Conservation (phyloP, 1,284 basidiomycete genomes). For the Moesziomyces parantarcticus region DNA sequence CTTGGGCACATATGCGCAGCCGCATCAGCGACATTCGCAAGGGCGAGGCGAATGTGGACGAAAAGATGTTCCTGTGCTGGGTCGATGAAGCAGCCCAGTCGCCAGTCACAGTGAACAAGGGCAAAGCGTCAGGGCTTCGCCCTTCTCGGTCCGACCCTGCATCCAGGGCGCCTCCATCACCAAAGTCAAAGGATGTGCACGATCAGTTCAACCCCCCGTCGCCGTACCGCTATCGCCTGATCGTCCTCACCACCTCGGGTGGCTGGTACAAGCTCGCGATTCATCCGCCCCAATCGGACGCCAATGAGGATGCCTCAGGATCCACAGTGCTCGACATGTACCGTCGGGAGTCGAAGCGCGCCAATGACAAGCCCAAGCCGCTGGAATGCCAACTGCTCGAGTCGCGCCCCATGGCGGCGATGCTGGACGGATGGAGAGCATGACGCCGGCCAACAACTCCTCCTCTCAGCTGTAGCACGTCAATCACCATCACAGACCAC, state of each 20-base stretch:
- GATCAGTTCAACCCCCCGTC: neutral
- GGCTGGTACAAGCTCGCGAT: slow-evolving; percentile 58
- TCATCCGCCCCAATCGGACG: slow-evolving; percentile 3
- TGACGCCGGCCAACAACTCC: neutral
- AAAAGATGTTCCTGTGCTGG: slow-evolving; percentile 58
- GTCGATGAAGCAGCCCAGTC: slow-evolving; percentile 11
- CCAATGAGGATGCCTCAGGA: neutral
- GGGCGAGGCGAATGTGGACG: slow-evolving; percentile 57
- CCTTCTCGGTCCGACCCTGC: slow-evolving; percentile 5
- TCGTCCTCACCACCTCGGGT: slow-evolving; percentile 59
- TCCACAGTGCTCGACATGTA: slow-evolving; percentile 59
- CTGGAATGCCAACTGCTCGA: slow-evolving; percentile 32
- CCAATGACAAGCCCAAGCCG: slow-evolving; percentile 5
- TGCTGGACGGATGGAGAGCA: slow-evolving; percentile 37
- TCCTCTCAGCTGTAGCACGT: neutral
- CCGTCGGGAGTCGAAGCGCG: slow-evolving; percentile 15
- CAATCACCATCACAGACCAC: neutral
- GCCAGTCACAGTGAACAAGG: neutral
- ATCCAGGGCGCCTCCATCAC: neutral
- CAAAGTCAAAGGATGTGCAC: neutral
- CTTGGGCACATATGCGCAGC: slow-evolving; percentile 58
- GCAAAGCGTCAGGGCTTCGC: neutral
- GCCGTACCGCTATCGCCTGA: slow-evolving; percentile 23
- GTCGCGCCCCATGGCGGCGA: slow-evolving; percentile 32
- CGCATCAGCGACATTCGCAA: slow-evolving; percentile 56